Percentiles rank a stretch among this genome's conserved stretches.
Evolutionary conservation across 2,329 filamentous ascomycete genomes (phyloP).

Genomic region (Endothia cerciana): DNA sequence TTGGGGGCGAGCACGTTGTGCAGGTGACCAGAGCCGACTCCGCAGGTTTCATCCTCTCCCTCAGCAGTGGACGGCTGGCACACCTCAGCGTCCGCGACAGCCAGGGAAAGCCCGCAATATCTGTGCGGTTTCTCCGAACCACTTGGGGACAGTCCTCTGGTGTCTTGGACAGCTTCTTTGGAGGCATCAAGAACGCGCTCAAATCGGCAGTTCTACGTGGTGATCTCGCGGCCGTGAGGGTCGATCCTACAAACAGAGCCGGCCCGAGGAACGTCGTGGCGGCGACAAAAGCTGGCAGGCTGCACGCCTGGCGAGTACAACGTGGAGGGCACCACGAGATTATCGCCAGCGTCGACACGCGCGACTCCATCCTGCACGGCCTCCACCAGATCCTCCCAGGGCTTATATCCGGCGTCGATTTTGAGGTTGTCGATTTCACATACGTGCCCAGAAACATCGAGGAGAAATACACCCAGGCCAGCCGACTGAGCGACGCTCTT

Average conservation of each 20-base stretch:
- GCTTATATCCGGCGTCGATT: constrained; percentile 57
- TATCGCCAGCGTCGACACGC: constrained; percentile 71
- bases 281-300: constrained; percentile 73
- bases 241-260: constrained; percentile 71
- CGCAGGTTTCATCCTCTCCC: constrained; percentile 82
- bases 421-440: constrained; percentile 80
- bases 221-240: constrained; percentile 79
- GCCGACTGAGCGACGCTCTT: constrained; percentile 54
- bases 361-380: constrained; percentile 64
- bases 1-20: constrained; percentile 76
- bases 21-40: constrained; percentile 82
- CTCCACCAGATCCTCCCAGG: constrained; percentile 60
- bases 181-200: constrained; percentile 78
- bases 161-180: constrained; percentile 65
- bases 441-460: constrained; percentile 63
- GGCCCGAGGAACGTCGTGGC: constrained; percentile 86
- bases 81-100: constrained; percentile 85
- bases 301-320: constrained; percentile 88
- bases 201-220: constrained; percentile 71
- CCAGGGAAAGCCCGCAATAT: constrained; percentile 82
- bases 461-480: constrained; percentile 53
- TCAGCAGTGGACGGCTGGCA: constrained; percentile 84
- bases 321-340: constrained; percentile 83
- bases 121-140: constrained; percentile 74
- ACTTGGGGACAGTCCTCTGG: constrained; percentile 58